Conservation (phyloP, 2,329 filamentous ascomycete species). For the Magnaporthiopsis rhizophila region DNA sequence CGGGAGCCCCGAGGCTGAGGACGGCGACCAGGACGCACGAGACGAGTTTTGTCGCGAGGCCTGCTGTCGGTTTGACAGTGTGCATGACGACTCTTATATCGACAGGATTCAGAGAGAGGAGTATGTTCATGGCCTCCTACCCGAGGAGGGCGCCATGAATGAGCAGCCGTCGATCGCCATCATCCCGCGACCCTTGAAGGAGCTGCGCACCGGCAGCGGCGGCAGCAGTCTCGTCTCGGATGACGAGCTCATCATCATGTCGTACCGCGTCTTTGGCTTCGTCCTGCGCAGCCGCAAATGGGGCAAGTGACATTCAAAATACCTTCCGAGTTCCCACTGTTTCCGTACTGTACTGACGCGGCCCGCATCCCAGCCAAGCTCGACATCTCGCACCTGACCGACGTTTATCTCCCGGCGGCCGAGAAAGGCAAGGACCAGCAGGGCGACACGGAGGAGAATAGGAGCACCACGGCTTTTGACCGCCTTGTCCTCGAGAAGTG, state of each 20-base stretch:
- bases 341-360: not conserved
- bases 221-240: constrained; percentile 11
- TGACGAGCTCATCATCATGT: constrained; percentile 24
- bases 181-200: constrained; percentile 9
- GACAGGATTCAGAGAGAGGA: constrained; percentile 9
- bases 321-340: not conserved
- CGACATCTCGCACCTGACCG: constrained; percentile 11
- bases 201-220: constrained; percentile 3
- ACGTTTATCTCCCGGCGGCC: not conserved
- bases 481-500: constrained; percentile 17
- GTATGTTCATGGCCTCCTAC: constrained; percentile 11
- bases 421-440: not conserved
- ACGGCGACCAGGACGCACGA: not conserved
- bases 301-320: constrained; percentile 15
- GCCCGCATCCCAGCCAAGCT: constrained; percentile 10
- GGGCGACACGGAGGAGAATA: not conserved
- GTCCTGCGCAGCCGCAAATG: constrained; percentile 25
- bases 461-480: constrained; percentile 17
- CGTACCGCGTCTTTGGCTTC: constrained; percentile 24
- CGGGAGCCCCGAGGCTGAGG: not conserved
- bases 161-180: constrained; percentile 8
- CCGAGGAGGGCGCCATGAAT: constrained; percentile 6
- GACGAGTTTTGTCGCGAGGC: constrained; percentile 5
- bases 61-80: constrained; percentile 10
- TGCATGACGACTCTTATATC: constrained; percentile 10